Percentiles rank a stretch among this genome's conserved stretches.
phyloP scores from a whole-genome alignment of 2,329 filamentous ascomycete genomes.

The Ceratocystis eucalypticola region DNA sequence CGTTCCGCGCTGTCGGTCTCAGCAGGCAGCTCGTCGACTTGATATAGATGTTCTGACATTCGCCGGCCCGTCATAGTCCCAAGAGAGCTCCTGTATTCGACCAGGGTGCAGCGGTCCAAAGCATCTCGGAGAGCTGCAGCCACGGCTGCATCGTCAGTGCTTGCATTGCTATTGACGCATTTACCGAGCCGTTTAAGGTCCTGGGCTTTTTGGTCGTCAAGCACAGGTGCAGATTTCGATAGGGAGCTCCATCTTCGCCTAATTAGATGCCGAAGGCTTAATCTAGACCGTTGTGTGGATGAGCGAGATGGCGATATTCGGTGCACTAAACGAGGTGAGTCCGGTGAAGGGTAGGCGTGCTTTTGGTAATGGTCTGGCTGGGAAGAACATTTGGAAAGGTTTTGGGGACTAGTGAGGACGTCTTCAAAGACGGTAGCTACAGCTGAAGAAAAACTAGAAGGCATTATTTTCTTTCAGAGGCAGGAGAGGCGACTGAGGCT shows the following conservation, averaged over 20 bases:
- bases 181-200: slow-evolving; percentile 13
- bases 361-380: not conserved
- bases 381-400: not conserved
- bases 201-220: slow-evolving; percentile 13
- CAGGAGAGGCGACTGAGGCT: not conserved
- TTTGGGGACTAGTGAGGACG: not conserved
- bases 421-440: not conserved
- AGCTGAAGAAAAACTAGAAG: not conserved
- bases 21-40: slow-evolving; percentile 14
- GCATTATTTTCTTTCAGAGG: not conserved
- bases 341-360: not conserved
- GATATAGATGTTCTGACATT: slow-evolving; percentile 14
- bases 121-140: slow-evolving; percentile 1
- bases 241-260: slow-evolving; percentile 14
- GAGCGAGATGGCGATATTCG: slow-evolving; percentile 3
- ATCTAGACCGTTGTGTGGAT: not conserved
- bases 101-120: not conserved
- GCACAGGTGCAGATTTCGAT: not conserved
- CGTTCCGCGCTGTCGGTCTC: not conserved
- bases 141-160: slow-evolving; percentile 1
- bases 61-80: slow-evolving; percentile 2
- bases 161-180: slow-evolving; percentile 16
- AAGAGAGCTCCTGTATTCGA: not conserved
- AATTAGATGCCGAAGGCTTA: slow-evolving; percentile 10
- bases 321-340: slow-evolving; percentile 13